A percentile compares a stretch with the other conserved stretches of the same genome.
phyloP scores from a whole-genome alignment of 306 rosid species.

The Prunus armeniaca region DNA sequence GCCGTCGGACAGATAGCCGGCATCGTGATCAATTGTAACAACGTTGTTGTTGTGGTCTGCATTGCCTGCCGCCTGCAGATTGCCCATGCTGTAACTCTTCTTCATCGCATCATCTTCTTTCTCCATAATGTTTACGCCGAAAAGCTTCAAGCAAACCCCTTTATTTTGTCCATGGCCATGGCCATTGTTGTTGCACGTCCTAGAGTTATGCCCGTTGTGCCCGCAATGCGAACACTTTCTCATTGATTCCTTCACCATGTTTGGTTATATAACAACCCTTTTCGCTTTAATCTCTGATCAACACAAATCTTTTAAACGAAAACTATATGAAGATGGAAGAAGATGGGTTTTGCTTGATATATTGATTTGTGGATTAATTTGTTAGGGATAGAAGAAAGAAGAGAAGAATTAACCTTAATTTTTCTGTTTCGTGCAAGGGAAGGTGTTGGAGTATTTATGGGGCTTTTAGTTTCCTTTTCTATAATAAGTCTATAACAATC shows the following conservation, averaged over 20 bases:
- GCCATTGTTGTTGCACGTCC: slow-evolving; percentile 21
- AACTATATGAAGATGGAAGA: neutral
- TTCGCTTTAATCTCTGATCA: neutral
- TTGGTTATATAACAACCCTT: neutral
- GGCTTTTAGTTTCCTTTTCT: slow-evolving; percentile 7
- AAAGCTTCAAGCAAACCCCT: slow-evolving; percentile 35
- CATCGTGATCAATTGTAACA: slow-evolving; percentile 19
- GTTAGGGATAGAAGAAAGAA: neutral
- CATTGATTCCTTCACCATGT: slow-evolving; percentile 33
- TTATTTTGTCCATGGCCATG: slow-evolving; percentile 6
- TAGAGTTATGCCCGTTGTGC: slow-evolving; percentile 37
- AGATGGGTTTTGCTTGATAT: neutral
- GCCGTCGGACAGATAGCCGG: slow-evolving; percentile 47
- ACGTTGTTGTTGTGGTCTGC: neutral
- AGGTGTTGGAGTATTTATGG: neutral
- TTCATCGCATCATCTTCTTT: slow-evolving; percentile 24
- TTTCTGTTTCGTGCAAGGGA: neutral
- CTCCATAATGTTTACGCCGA: slow-evolving; percentile 50
- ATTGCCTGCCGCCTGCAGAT: slow-evolving; percentile 21
- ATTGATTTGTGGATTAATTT: neutral
- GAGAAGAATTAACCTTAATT: neutral
- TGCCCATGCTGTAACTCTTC: slow-evolving; percentile 40
- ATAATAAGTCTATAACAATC: slow-evolving; percentile 3
- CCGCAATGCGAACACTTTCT: slow-evolving; percentile 49
- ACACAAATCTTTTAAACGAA: neutral